Evolutionary conservation across 2,329 filamentous ascomycete species (phyloP), one percentile per base, ranked within the genome.

Genomic region (Claviceps cyperi): DNA sequence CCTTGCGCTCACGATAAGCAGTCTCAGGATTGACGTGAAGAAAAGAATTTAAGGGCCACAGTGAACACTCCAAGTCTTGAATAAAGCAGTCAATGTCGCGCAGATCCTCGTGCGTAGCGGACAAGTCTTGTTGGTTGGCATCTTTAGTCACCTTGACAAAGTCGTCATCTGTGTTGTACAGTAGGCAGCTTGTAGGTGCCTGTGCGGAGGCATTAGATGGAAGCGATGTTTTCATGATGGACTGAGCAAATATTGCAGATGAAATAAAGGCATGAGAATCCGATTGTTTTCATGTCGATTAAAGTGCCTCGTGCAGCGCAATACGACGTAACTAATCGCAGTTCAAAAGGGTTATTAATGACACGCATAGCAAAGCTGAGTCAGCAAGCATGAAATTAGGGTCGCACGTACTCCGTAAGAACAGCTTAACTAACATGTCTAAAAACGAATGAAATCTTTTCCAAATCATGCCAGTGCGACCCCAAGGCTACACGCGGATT

Each of bases 1-100:
- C 69, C 19, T 65, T 65, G 49, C 60, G 57, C 53, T 73, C 69
- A 41, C 69, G 58, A 52, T 65, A 72, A 5, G 62, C 50, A 5
- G 69, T 57, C 54, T 73, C 69, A 0, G 70, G 70, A 43, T 72
- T 63, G 41, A 67, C 65, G 56, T 71, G 69, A n/a, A 73, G 67
- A 39, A 62, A 60, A 7, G 64, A 62, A 53, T 65, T 69, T 38
- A 72, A 57, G 5, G 58, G 53, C 56, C 66, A 65, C 1, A 71
- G 57, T 0, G 52, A 15, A 55, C 51, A 17, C 46, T 47, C 32
- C 39, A 52, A 22, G 7, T 22, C 21, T 15, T 57, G 41, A 24
- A 62, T 47, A 14, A 57, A 51, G 9, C 50, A 35, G 21, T 55
- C 54, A 11, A 62, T 69, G 46, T 74, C 71, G 57, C 74, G 72